phyloP scores from a whole-genome alignment of 495 filamentous ascomycete genomes.

The Xylaria flabelliformis region DNA sequence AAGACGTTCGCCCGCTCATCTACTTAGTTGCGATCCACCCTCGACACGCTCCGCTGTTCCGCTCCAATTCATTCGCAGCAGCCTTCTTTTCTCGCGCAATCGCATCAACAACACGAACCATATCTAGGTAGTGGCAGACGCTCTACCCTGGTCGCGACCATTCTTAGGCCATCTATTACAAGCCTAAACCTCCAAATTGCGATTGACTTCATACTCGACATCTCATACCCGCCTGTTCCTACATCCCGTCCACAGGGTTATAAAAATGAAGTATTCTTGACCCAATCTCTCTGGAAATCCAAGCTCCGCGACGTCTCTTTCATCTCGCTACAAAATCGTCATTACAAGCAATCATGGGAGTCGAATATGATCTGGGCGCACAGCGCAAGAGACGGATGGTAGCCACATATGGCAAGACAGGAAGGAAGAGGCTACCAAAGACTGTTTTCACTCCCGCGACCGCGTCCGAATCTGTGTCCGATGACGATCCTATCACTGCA shows the following conservation, averaged over 20 bases:
- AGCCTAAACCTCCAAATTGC: background rate
- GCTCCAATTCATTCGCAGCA: conserved; percentile 3
- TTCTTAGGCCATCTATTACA: background rate
- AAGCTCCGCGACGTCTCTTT: background rate
- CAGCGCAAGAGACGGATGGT: conserved; percentile 43
- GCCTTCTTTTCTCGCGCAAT: background rate
- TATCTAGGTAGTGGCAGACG: background rate
- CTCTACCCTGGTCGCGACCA: background rate
- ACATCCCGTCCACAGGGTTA: background rate
- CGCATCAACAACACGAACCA: background rate
- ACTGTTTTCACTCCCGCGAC: conserved; percentile 33
- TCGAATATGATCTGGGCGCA: conserved; percentile 44
- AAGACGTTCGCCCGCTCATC: background rate
- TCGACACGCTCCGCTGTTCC: conserved; percentile 10
- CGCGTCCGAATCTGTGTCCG: conserved; percentile 37
- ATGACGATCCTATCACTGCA: conserved; percentile 37
- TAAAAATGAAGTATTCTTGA: conserved; percentile 22
- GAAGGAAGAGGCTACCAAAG: conserved; percentile 40
- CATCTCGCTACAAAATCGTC: background rate
- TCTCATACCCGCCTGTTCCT: background rate
- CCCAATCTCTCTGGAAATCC: background rate
- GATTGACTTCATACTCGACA: conserved; percentile 2
- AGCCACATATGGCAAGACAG: conserved; percentile 50
- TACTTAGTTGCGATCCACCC: background rate
- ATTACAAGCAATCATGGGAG: conserved; percentile 38